Evolutionary conservation across 805 yeast genomes (phyloP), one percentile per base, ranked within the genome.

Genomic region (Starmerella roubikii): DNA sequence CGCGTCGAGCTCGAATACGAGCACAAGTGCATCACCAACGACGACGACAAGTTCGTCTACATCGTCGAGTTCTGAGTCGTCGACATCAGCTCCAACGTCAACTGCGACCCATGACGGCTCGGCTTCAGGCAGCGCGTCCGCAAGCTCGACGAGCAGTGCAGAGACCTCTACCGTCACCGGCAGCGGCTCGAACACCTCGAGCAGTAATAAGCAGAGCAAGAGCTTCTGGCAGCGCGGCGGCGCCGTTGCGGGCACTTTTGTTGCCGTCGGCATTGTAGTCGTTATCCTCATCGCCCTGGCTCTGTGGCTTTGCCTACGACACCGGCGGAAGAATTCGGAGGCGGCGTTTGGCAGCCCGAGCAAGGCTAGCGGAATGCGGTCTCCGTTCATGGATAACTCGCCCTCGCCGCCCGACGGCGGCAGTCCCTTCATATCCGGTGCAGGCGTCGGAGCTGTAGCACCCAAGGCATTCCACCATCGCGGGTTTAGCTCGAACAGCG

Each of bases 171-270:
- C 35, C 2, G 39, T 18, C 1, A 13, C 31, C 17, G 16, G 22
- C 35, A n/a, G 27, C 27, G 20, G 27, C 22, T 4, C 22, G 17
- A 24, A n/a, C 22, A 5, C 29, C n/a, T 18, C 16, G 7, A 4
- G 9, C 22, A 13, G 13, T 26, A 24, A 16, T 3, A 16, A 18
- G 30, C 1, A 10, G 32, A 25, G 39, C 37, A 38, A 39, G 32
- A 45, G 49, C 3, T 83, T 78, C 53, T 83, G 79, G 66, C 65
- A 68, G 41, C 62, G 72, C 34, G 72, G 71, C 33, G 93, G 88
- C 0, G 79, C 78, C 54, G 91, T 83, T 1, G 93, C 86, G 0
- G 94, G 93, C 3, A 79, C 84, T 0, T 83, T 83, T 58, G 73
- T 79, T 2, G 85, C 72, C 0, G 91, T 83, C 15, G 94, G 86